A percentile compares a stretch with the other conserved stretches of the same genome.
These are phyloP conservation scores for Skeletonema menzelii DNA, from an alignment of 108 stramenopile species.

Conservation along the genomic window DNA sequence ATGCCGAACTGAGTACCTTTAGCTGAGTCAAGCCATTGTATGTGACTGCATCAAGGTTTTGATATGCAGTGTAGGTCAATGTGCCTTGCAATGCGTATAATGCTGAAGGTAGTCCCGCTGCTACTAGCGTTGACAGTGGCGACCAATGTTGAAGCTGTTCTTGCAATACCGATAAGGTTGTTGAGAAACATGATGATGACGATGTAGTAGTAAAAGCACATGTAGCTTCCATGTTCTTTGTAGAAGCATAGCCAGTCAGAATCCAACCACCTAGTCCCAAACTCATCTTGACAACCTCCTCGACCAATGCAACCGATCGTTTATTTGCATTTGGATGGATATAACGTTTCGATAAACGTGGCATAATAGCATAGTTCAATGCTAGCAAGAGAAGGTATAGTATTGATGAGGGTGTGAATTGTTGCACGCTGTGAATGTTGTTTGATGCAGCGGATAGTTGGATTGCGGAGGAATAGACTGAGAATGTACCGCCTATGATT, in stretches of 20 bases:
- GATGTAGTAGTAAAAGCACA: not conserved
- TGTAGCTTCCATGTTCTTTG: not conserved
- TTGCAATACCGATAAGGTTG: not conserved
- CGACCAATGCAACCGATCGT: constrained; percentile 63
- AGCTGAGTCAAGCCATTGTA: constrained; percentile 92
- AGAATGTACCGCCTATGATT: constrained; percentile 29
- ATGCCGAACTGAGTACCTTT: constrained; percentile 88
- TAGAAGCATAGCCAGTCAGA: constrained; percentile 3
- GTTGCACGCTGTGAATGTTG: not conserved
- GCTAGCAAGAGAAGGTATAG: constrained; percentile 70
- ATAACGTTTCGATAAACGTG: constrained; percentile 62
- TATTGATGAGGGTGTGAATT: constrained; percentile 49
- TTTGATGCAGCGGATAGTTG: constrained; percentile 8
- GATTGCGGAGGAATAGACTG: constrained; percentile 31
- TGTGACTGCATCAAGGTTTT: constrained; percentile 78
- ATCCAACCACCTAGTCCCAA: constrained; percentile 46
- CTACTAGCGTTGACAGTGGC: constrained; percentile 40
- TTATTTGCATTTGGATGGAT: constrained; percentile 52
- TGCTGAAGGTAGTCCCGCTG: constrained; percentile 78
- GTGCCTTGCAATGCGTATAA: constrained; percentile 86
- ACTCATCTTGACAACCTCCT: constrained; percentile 64
- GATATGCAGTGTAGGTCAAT: constrained; percentile 70
- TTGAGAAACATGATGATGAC: not conserved
- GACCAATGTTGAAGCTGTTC: constrained; percentile 44
- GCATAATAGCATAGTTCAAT: constrained; percentile 86